Evolutionary conservation across 2,329 filamentous ascomycete species (phyloP), one percentile per base, ranked within the genome.

Genomic region (Exophiala alcalophila): DNA sequence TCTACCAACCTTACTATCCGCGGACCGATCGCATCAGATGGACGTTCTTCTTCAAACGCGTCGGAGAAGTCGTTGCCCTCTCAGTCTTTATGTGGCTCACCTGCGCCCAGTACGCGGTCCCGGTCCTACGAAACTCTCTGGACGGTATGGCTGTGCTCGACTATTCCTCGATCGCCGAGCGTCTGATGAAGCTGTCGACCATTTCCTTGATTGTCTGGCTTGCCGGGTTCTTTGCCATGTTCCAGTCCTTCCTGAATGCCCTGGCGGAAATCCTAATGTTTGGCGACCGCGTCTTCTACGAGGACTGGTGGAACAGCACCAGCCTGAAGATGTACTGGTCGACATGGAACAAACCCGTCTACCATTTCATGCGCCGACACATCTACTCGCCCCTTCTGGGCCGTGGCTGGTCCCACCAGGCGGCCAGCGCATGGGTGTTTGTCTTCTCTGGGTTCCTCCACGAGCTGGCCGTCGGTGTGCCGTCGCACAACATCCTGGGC

Each of bases 141-240:
- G 82, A 88, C 57, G 92, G 90, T 63, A 87, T 98, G 53, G 81
- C 84, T 7, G 80, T 80, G 4, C 73, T 97, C 14, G 84, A 96
- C 58, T 63, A 94, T 30, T 71, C 83, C 9, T 85, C 86, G 26
- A 94, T 97, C 37, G 64, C 89, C 20, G 92, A 98, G 67, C 81
- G 92, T 11, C 72, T 96, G 16, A 83, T 98, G 73, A 98, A 98
- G 66, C 76, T 98, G 15, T 94, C 86, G 6, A 97, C 92, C 12
- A 95, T 98, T 50, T 94, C 86, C 12, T 77, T 97, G 20, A 83
- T 96, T 51, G 94, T 96, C 62, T 98, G 92, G 92, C 82, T 98
- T 1, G 90, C 90, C 1, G 91, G 92, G 4, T 98, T 98, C 74
- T 97, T 96, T 59, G 92, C 91, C 2, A 69, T 97, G 10, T 98